Evolutionary conservation across 495 filamentous ascomycete genomes (phyloP).

Genomic region (Hyaloscypha bicolor): DNA sequence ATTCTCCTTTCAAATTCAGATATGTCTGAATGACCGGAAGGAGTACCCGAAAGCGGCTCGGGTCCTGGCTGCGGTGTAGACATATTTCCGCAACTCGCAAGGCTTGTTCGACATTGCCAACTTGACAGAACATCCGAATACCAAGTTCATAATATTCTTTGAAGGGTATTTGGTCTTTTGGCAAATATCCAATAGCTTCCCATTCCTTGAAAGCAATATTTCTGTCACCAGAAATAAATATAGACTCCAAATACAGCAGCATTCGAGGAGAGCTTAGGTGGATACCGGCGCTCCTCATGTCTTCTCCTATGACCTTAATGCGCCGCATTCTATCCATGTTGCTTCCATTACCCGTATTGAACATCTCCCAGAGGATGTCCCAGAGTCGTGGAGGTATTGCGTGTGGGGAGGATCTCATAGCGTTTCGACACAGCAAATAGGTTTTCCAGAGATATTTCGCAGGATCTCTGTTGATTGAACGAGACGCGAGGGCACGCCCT

Average conservation of each 20-base stretch:
- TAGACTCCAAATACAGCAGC: constrained; percentile 64
- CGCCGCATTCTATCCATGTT: constrained; percentile 58
- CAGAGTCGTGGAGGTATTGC: constrained; percentile 52
- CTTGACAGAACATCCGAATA: constrained; percentile 63
- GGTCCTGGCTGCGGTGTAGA: constrained; percentile 49
- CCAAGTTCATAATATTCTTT: constrained; percentile 69
- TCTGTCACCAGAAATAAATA: constrained; percentile 60
- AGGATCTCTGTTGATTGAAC: not conserved
- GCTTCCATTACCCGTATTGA: constrained; percentile 36
- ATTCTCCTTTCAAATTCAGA: constrained; percentile 39
- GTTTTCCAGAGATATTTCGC: constrained; percentile 10
- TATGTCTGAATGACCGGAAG: constrained; percentile 65
- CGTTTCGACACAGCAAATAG: constrained; percentile 50
- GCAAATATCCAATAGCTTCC: constrained; percentile 46
- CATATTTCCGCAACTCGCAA: constrained; percentile 63
- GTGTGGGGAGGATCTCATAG: constrained; percentile 43
- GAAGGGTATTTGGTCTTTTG: constrained; percentile 30
- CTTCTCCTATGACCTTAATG: constrained; percentile 60
- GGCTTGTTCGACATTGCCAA: constrained; percentile 63
- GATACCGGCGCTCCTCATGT: constrained; percentile 58
- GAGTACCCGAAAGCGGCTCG: constrained; percentile 57
- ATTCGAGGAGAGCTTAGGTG: constrained; percentile 57
- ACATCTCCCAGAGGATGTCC: constrained; percentile 58
- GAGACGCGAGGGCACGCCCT: not conserved
- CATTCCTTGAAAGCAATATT: constrained; percentile 64